Conservation (phyloP, 2,329 filamentous ascomycete species). For the Fusarium sulawesiense region DNA sequence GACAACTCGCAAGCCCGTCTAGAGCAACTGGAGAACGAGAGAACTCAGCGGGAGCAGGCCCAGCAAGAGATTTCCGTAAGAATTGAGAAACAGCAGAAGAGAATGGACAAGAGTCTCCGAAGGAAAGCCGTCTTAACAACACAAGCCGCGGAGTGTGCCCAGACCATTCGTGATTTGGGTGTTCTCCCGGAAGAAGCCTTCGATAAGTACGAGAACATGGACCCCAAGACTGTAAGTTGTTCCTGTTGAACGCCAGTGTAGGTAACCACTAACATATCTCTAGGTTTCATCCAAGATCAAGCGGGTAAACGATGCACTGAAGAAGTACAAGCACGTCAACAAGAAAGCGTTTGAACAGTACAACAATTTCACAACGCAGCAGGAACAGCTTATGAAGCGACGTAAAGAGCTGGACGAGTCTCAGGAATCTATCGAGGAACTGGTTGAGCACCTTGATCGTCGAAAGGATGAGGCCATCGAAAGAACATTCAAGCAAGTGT, state of each 20-base stretch:
- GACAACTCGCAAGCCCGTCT: conserved; percentile 65
- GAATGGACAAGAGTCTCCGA: conserved; percentile 90
- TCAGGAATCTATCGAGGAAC: conserved; percentile 87
- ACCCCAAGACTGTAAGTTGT: conserved; percentile 75
- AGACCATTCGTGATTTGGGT: conserved; percentile 92
- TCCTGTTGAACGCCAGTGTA: neutral
- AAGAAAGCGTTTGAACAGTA: conserved; percentile 99
- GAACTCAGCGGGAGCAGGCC: conserved; percentile 73
- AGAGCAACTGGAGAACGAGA: conserved; percentile 65
- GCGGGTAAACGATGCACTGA: conserved; percentile 90
- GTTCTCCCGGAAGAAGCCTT: conserved; percentile 95
- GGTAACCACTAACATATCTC: conserved; percentile 17
- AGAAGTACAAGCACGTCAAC: conserved; percentile 98
- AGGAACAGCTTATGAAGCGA: conserved; percentile 85
- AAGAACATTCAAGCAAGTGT: conserved; percentile 98
- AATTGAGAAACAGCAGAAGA: conserved; percentile 88
- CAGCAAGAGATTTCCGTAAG: conserved; percentile 80
- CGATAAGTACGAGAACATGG: conserved; percentile 86
- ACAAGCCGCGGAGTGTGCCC: conserved; percentile 82
- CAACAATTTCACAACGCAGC: conserved; percentile 93
- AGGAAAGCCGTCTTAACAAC: conserved; percentile 84
- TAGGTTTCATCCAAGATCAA: conserved; percentile 77
- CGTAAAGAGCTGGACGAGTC: conserved; percentile 88
- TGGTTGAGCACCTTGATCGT: conserved; percentile 92
- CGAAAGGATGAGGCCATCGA: conserved; percentile 98